These are phyloP conservation scores for Backusella circina DNA, from an alignment of 192 early-diverging fungal species.

Conservation along the genomic window DNA sequence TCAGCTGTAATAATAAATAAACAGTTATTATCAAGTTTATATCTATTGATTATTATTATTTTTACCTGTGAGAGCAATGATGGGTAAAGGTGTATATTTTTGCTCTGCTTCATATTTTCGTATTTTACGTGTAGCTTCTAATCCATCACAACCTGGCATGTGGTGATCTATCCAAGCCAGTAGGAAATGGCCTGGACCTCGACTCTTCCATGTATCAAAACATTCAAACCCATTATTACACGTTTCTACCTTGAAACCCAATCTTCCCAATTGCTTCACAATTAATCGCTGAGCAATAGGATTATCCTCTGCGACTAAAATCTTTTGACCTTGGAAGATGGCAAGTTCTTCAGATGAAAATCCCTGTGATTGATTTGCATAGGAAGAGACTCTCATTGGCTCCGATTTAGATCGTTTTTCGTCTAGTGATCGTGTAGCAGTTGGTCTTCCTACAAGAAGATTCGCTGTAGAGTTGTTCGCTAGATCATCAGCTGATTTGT, in stretches of 20 bases:
- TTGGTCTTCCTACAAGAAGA: not conserved
- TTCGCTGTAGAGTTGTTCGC: not conserved
- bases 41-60: no score
- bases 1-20: conserved; percentile 26
- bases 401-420: not conserved
- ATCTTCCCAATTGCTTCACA: conserved; percentile 10
- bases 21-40: no score
- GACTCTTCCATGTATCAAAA: conserved; percentile 10
- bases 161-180: conserved; percentile 45
- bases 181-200: conserved; percentile 19
- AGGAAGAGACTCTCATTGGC: not conserved
- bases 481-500: not conserved
- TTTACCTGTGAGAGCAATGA: conserved; percentile 40
- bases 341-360: conserved; percentile 15
- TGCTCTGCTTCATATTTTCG: conserved; percentile 33
- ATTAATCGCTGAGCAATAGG: conserved; percentile 33
- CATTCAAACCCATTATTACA: conserved; percentile 17
- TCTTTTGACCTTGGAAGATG: conserved; percentile 12
- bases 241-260: conserved; percentile 14
- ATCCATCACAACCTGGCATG: conserved; percentile 45
- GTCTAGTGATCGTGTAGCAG: not conserved
- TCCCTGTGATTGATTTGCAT: not conserved
- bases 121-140: conserved; percentile 45
- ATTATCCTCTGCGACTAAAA: conserved; percentile 32
- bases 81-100: conserved; percentile 25